Evolutionary conservation across 805 yeast genomes (phyloP).

Genomic region (Metschnikowia santaceciliae): DNA sequence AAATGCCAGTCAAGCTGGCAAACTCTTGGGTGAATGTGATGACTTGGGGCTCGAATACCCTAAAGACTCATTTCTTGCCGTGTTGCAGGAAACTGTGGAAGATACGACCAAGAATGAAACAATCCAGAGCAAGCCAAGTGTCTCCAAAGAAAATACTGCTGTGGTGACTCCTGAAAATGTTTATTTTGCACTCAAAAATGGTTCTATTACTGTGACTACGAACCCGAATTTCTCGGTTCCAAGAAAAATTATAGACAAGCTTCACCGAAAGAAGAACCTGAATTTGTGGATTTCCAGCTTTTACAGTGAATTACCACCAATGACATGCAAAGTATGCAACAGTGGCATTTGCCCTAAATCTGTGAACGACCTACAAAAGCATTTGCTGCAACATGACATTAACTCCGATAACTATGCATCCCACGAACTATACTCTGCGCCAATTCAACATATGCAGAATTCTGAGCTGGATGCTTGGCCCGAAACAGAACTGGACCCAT

Average conservation of each 20-base stretch:
- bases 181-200: not conserved
- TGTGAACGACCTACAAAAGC: not conserved
- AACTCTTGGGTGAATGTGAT: constrained; percentile 21
- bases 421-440: not conserved
- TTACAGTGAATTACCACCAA: not conserved
- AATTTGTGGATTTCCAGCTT: not conserved
- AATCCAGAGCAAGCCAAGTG: too few relatives aligned
- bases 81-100: not conserved
- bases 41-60: constrained; percentile 25
- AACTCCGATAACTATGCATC: not conserved
- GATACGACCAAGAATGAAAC: too few relatives aligned
- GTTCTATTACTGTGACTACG: not conserved
- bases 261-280: not conserved
- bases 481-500: not conserved
- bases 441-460: not conserved
- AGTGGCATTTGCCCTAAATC: not conserved
- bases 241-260: not conserved
- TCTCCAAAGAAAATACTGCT: not conserved
- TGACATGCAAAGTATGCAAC: not conserved
- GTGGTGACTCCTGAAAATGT: too few relatives aligned
- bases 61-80: constrained; percentile 9
- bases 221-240: not conserved
- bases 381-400: constrained; percentile 8
- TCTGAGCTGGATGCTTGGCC: not conserved
- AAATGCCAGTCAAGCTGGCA: constrained; percentile 5